These are phyloP conservation scores for Tetradesmus obliquus DNA, from an alignment of 139 green algal genomes.

Conservation along the genomic window DNA sequence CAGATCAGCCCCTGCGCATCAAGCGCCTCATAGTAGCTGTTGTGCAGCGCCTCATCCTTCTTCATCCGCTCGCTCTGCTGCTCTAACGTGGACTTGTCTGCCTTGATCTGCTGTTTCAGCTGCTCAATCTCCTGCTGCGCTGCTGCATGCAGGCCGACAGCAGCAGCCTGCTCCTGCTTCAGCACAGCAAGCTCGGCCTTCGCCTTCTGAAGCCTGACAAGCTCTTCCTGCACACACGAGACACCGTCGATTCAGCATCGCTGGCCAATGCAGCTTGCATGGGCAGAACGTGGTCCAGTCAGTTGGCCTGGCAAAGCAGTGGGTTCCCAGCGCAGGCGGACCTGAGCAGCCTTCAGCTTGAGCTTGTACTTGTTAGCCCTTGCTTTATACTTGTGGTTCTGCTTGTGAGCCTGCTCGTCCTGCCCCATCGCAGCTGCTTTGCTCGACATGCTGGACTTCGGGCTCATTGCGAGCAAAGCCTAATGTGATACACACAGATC, in stretches of 20 bases:
- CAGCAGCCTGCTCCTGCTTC: background rate
- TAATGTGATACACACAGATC: background rate
- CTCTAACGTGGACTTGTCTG: background rate
- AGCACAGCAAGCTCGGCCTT: background rate
- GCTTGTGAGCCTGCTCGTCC: background rate
- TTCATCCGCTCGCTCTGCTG: background rate
- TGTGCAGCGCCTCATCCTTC: background rate
- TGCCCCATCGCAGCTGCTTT: background rate
- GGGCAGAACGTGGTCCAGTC: background rate
- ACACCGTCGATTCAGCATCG: background rate
- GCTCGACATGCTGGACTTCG: background rate
- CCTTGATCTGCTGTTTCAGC: background rate
- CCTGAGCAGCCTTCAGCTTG: slow-evolving; percentile 1
- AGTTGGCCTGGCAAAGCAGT: background rate
- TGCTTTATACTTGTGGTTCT: slow-evolving; percentile 11
- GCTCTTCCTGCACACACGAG: background rate
- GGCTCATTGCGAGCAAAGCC: background rate
- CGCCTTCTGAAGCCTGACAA: background rate
- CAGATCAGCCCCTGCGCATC: slow-evolving; percentile 19
- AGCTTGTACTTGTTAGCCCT: background rate
- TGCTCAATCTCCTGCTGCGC: background rate
- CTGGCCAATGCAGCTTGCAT: background rate
- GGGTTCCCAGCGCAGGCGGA: background rate
- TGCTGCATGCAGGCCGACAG: background rate
- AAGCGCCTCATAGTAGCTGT: background rate